Evolutionary conservation across 345 rosid species (phyloP).

Genomic region (Bruguiera parviflora): DNA sequence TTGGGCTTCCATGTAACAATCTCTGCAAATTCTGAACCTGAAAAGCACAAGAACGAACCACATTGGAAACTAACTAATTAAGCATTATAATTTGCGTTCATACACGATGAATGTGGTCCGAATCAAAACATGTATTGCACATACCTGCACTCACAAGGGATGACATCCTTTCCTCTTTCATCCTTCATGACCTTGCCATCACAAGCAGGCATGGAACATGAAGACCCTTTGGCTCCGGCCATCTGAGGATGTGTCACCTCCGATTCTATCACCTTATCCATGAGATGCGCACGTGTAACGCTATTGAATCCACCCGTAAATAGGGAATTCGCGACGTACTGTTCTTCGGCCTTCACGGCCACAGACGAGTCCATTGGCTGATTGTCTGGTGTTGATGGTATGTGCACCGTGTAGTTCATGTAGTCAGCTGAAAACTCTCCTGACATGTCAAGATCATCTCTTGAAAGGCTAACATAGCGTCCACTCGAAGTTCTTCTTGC

Average conservation of each 20-base stretch:
- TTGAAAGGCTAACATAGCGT: constrained; percentile 78
- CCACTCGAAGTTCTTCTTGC: constrained; percentile 92
- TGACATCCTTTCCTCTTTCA: constrained; percentile 76
- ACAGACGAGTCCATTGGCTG: constrained; percentile 71
- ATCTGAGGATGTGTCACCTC: constrained; percentile 95
- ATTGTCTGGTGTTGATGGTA: constrained; percentile 90
- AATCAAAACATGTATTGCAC: background rate
- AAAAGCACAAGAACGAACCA: background rate
- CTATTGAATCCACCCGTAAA: constrained; percentile 95
- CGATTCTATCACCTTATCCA: constrained; percentile 95
- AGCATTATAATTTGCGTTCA: background rate
- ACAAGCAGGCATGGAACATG: constrained; percentile 85
- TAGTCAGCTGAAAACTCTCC: constrained; percentile 76
- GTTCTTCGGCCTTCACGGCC: constrained; percentile 72
- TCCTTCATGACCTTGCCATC: constrained; percentile 93
- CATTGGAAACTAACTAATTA: background rate
- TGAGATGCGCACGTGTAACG: constrained; percentile 89
- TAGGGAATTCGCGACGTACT: constrained; percentile 80
- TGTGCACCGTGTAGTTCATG: constrained; percentile 88
- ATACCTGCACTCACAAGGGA: constrained; percentile 89
- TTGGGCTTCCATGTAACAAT: constrained; percentile 84
- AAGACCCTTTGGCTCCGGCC: constrained; percentile 84
- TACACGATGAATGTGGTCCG: too few species aligned
- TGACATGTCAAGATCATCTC: constrained; percentile 81
- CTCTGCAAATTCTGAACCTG: constrained; percentile 94